These are phyloP conservation scores for Daedaleopsis nitida DNA, from an alignment of 768 basidiomycete species.

Conservation along the genomic window DNA sequence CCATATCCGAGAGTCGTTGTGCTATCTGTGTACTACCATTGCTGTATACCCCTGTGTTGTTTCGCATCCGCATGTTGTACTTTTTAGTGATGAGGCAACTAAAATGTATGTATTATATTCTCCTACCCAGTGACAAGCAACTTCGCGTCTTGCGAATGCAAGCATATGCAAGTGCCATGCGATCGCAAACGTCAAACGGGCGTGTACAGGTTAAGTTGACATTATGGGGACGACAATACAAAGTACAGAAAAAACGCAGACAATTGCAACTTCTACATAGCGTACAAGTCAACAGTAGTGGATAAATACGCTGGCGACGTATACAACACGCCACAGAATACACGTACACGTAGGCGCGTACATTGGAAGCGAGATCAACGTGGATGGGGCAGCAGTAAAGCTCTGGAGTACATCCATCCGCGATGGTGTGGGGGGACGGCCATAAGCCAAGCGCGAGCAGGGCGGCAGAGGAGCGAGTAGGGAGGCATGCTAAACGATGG, in stretches of 20 bases:
- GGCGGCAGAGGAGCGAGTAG: too few relatives aligned
- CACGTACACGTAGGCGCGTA: background rate
- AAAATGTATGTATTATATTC: too few relatives aligned
- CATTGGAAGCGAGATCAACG: background rate
- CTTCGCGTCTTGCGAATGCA: too few relatives aligned
- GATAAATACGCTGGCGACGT: background rate
- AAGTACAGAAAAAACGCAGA: background rate
- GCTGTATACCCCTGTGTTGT: background rate
- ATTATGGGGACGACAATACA: background rate
- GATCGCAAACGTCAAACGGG: too few relatives aligned
- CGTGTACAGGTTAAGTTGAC: too few relatives aligned
- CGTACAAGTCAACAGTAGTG: background rate
- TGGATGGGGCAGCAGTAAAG: background rate
- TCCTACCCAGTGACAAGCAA: too few relatives aligned
- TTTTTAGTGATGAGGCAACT: background rate
- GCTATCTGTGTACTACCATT: background rate
- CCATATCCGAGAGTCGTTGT: background rate
- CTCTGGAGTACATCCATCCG: too few relatives aligned
- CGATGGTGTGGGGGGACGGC: too few relatives aligned
- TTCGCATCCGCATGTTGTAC: background rate
- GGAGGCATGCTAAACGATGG: too few relatives aligned
- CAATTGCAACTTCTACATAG: background rate
- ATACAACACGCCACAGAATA: background rate
- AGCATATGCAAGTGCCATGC: too few relatives aligned
- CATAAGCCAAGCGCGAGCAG: too few relatives aligned